Base-by-base conservation (phyloP, 2,329 filamentous ascomycete species). In the Cladosporium cucumerinum region DNA sequence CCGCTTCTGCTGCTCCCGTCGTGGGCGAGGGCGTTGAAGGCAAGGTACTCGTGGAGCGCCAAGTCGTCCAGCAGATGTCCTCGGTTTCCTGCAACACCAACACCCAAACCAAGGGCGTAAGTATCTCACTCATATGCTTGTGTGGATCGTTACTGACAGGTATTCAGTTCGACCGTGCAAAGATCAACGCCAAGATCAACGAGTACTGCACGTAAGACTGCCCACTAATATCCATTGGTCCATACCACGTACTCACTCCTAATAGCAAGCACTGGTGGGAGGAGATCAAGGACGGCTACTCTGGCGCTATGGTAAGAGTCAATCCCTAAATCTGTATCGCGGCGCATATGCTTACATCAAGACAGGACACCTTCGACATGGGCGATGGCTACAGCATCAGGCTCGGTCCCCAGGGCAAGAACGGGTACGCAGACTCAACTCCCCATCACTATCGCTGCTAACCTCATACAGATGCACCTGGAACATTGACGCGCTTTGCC, bases 51-150 rank as follows among this genome's bases (percentile, higher is more conserved):
- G 49, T 28, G 49, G 25, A 30, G 28, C 49, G 49, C 12, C 49
- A 52, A 18, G 49, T 28, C 8, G 26, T 28, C 3, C 49, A 52
- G 25, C 49, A 52, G n/a, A 10, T 30, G 49, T 52, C 25, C 16
- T 52, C 49, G 26, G 49, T 52, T 18, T 52, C 49, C n/a, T 52
- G 49, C 49, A 52, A 52, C 49, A 30, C 49, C 25, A 52, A 52
- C 49, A 52, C 49, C 14, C 49, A 52, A 26, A 28, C 49, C 49
- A 52, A 52, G 49, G 49, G 26, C 26, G 49, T 52, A n/a, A 30
- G 49, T 52, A 11, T 11, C 16, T 8, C 49, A 11, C 11, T 10
- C 6, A 18, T 8, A 10, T 12, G 14, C 2, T 30, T 30, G 18
- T n/a, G 12, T 18, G 26, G 10, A 3, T 10, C 18, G 16, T 52